Percentiles rank a stretch among this genome's conserved stretches.
Conservation (phyloP, 306 rosid genomes). For the Lathyrus oleraceus region DNA sequence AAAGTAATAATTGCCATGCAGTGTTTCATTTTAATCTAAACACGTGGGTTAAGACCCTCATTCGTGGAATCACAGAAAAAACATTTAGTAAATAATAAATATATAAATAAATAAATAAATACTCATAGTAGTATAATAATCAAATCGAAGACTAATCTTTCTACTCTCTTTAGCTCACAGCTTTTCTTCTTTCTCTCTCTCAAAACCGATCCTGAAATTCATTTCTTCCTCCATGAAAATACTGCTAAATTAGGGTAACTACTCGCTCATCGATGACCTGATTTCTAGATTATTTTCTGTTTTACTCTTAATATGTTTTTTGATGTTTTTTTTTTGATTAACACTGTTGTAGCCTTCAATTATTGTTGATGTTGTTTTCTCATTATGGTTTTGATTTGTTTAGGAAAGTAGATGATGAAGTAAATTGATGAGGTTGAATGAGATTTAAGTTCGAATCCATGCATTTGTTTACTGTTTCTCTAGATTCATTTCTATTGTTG, state of each 20-base stretch:
- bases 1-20: too few relatives aligned
- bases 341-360: not conserved
- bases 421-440: not conserved
- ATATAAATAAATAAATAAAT: not conserved
- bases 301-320: not conserved
- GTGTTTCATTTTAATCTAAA: slow-evolving; percentile 4
- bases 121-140: not conserved
- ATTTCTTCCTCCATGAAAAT: not conserved
- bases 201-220: slow-evolving; percentile 34
- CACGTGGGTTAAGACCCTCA: slow-evolving; percentile 41
- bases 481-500: slow-evolving; percentile 33
- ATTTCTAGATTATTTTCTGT: not conserved
- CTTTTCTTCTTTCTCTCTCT: not conserved
- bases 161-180: not conserved
- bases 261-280: not conserved
- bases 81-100: not conserved
- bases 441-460: slow-evolving; percentile 29
- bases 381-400: slow-evolving; percentile 5
- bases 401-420: not conserved
- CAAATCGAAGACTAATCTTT: not conserved
- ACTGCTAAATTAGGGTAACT: slow-evolving; percentile 41
- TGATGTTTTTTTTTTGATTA: not conserved
- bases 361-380: not conserved
- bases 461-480: slow-evolving; percentile 3
- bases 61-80: slow-evolving; percentile 32